Evolutionary conservation across 257 asterid species (phyloP), one percentile per base, ranked within the genome.

Genomic region (Sherardia arvensis): DNA sequence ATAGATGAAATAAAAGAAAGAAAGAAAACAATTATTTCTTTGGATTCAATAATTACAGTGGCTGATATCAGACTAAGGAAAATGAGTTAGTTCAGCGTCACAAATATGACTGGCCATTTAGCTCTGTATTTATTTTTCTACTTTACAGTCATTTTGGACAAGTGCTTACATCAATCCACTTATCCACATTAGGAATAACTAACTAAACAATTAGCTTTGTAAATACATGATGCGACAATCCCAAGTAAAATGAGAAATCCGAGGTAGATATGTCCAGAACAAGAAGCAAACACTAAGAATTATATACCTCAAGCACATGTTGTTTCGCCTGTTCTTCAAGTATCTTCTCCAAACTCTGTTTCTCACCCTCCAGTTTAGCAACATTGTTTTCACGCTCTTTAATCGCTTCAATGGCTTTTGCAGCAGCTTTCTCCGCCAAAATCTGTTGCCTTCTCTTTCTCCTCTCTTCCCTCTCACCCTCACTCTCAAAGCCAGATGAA

Each of bases 301-400:
- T 69, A 21, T 65, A 61, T 75, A 90, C 99, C 99, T 93, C 99
- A 71, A 81, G 88, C 57, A 77, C 97, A 78, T 93, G 96, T 65
- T 84, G 90, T 72, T 81, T 93, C 62, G 94, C 95, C 65, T 80
- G 87, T 79, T 85, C 96, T 72, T 93, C 96, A 65, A 93, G 86
- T 70, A 84, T 90, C 83, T 93, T 93, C 83, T 87, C 97, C 78
- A 93, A 77, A 73, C 96, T 87, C 82, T 85, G 87, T 79, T 85
- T 93, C 85, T 90, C 97, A 65, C 99, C 99, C 74, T 93, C 99
- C 83, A 93, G 77, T 75, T 76, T 83, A 34, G 99, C 99, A 67
- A 93, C 82, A 77, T 80, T 70, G 75, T 90, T 80, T 77, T 93
- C 99, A 25, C 88, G 95, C 61, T 82, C 95, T 84, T 85, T 84